Base-by-base conservation (phyloP, 202 grass and related monocot species). In the Elaeis oleifera region DNA sequence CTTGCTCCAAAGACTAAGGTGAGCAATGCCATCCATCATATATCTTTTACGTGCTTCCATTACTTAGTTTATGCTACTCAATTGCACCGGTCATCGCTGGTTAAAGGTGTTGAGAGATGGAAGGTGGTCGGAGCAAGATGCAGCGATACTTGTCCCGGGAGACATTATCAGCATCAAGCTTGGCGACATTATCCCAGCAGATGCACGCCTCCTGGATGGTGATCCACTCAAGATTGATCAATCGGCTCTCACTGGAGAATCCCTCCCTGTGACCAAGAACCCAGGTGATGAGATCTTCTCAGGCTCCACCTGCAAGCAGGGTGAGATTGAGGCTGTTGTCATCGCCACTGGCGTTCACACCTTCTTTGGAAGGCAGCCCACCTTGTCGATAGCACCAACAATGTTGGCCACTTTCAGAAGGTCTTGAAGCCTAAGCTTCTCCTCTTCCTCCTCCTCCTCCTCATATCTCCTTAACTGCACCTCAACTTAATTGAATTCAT, bases 141-240 rank as follows among this genome's bases (percentile, higher is more conserved):
- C 82, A 1, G 69, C 76, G 5, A 85, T 85, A 21, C 73, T 90
- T 11, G 76, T 90, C 6, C 87, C 82, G 0, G 82, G 79, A 0
- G 82, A 90, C 69, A 59, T 68, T 13, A 68, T 68, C 28, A 68
- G 65, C 26, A 68, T 56, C 25, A 68, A 68, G 23, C 65, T 68
- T 9, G 65, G 65, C 11, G 65, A 68, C 50, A 56, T 68, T n/a
- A 25, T 68, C 25, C 65, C 65, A 15, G 65, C 65, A 0, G 65
- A 68, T n/a, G 51, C 65, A 0, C 51, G 86, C 27, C 68, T 89
- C 0, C 14, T 89, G 1, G 82, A 90, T 9, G 82, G 82, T 0
- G 86, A 90, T 60, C 81, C 86, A 0, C 71, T 85, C 21, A 89
- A 89, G 81, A 79, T 89, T 27, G 81, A 89, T 60, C 86, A 89